Evolutionary conservation across 2,329 filamentous ascomycete genomes (phyloP).

Genomic region (Metarhizium guizhouense): DNA sequence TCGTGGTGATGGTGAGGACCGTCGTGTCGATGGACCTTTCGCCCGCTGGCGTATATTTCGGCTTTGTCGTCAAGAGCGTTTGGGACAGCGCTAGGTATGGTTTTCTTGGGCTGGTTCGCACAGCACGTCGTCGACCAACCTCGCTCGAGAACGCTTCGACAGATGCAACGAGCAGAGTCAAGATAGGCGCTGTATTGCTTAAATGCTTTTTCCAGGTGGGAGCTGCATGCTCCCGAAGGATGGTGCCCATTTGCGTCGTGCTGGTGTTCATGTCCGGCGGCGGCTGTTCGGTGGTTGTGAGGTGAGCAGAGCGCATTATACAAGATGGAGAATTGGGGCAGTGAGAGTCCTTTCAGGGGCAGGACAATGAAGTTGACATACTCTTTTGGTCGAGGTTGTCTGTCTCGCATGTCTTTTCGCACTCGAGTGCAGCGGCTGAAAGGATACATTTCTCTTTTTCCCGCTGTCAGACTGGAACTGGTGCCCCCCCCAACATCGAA

Average conservation of each 20-base stretch:
- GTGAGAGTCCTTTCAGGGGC: not conserved
- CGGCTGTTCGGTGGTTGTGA: constrained; percentile 12
- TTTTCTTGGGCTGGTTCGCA: constrained; percentile 6
- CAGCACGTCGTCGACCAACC: constrained; percentile 20
- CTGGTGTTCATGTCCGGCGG: constrained; percentile 14
- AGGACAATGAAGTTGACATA: constrained; percentile 8
- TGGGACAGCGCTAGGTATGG: not conserved
- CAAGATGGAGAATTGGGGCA: not conserved
- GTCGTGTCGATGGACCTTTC: constrained; percentile 3
- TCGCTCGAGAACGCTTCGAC: constrained; percentile 22
- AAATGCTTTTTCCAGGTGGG: constrained; percentile 23
- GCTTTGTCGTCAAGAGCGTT: not conserved
- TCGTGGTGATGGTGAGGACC: constrained; percentile 13
- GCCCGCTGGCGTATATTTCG: constrained; percentile 3
- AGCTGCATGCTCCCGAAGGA: constrained; percentile 18
- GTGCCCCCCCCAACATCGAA: not conserved
- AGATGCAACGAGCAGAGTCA: constrained; percentile 28
- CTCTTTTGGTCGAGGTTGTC: constrained; percentile 12
- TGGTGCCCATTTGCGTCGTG: constrained; percentile 19
- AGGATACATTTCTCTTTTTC: constrained; percentile 21
- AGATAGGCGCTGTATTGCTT: constrained; percentile 26
- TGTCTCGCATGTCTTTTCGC: constrained; percentile 19
- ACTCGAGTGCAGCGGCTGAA: constrained; percentile 20
- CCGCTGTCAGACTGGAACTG: constrained; percentile 2
- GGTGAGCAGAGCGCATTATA: not conserved